phyloP scores from a whole-genome alignment of 176 grass and related monocot species.

The Oryza nivara region DNA sequence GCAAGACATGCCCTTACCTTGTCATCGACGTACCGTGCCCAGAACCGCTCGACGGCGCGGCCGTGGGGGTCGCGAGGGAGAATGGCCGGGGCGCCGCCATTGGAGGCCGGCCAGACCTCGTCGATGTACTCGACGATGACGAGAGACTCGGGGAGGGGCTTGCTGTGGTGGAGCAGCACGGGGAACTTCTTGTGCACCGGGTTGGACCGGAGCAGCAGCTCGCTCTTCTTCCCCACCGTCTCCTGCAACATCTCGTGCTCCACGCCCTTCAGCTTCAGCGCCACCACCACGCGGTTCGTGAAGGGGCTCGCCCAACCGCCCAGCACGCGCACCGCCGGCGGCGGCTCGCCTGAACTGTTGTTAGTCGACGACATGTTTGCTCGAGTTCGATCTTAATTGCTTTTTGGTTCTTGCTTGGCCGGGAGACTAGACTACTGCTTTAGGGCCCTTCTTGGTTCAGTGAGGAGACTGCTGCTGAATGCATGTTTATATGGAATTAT shows the following conservation, averaged over 20 bases:
- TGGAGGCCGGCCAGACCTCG: slow-evolving; percentile 48
- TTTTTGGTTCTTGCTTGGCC: no score
- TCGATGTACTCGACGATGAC: slow-evolving; percentile 64
- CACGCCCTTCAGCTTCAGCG: slow-evolving; percentile 55
- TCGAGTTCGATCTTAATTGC: not conserved
- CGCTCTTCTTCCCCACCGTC: slow-evolving; percentile 36
- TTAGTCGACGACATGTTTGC: not conserved
- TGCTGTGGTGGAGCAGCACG: slow-evolving; percentile 52
- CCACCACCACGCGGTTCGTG: slow-evolving; percentile 28
- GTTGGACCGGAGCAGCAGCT: slow-evolving; percentile 51
- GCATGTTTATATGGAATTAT: no score
- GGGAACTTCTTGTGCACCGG: slow-evolving; percentile 56
- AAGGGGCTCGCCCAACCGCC: slow-evolving; percentile 51
- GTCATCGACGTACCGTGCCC: slow-evolving; percentile 56
- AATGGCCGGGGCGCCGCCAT: not conserved
- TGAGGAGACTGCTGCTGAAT: not conserved
- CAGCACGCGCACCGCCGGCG: slow-evolving; percentile 46
- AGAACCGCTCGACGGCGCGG: slow-evolving; percentile 54
- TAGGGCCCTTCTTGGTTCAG: not conserved
- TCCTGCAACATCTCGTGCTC: slow-evolving; percentile 50
- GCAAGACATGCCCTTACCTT: slow-evolving; percentile 26
- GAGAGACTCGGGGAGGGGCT: slow-evolving; percentile 47
- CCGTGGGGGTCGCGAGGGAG: slow-evolving; percentile 45
- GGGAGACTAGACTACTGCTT: no score
- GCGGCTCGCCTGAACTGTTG: not conserved